phyloP scores from a whole-genome alignment of 1,139 yeast species.

The Hansenula anomala region DNA sequence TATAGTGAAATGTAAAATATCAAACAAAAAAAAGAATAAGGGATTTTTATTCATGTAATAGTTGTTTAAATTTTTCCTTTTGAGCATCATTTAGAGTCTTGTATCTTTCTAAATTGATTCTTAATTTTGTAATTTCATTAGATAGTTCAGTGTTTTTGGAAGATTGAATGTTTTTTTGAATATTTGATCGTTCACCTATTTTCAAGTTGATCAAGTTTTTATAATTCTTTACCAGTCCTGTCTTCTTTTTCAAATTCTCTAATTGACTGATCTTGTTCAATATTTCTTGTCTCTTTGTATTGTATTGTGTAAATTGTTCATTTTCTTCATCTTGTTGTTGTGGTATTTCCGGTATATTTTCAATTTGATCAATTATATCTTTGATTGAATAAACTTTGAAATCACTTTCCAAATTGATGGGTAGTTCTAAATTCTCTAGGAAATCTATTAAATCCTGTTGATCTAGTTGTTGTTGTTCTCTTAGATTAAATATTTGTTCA shows the following conservation, averaged over 20 bases:
- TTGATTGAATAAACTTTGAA: constrained; percentile 13
- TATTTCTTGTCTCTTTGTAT: constrained; percentile 5
- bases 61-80: constrained; percentile 6
- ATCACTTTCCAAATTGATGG: constrained; percentile 11
- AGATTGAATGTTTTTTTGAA: constrained; percentile 3
- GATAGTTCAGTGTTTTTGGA: constrained; percentile 2
- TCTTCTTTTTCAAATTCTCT: constrained; percentile 6
- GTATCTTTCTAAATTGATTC: constrained; percentile 13
- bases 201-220: constrained; percentile 9
- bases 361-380: constrained; percentile 14
- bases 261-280: constrained; percentile 5
- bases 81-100: constrained; percentile 5
- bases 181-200: constrained; percentile 13
- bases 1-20: neutral
- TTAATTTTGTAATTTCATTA: constrained; percentile 14
- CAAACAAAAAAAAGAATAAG: neutral
- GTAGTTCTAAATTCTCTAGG: constrained; percentile 10
- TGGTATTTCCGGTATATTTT: constrained; percentile 12
- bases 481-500: constrained; percentile 15
- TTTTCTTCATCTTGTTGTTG: no score
- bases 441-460: constrained; percentile 3
- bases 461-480: constrained; percentile 9
- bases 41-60: neutral
- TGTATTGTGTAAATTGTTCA: constrained; percentile 5
- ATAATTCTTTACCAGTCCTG: constrained; percentile 5